Base-by-base conservation (phyloP, 2,329 filamentous ascomycete species). In the Nothopassalora personata region DNA sequence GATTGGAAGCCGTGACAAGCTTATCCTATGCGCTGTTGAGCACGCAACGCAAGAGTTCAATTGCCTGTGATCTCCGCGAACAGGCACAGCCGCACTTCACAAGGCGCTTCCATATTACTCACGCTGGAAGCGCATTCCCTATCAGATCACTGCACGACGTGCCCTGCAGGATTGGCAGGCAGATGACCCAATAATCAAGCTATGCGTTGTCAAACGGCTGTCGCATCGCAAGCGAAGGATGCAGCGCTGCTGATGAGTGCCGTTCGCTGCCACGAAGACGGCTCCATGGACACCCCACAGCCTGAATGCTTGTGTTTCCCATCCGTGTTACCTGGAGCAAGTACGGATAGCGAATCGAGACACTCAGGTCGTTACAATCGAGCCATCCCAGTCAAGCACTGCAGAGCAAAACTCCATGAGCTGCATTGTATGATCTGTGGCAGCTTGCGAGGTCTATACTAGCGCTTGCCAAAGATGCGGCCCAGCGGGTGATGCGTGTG, bases 51-150 rank as follows among this genome's bases (percentile, higher is more conserved):
- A 51, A 58, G 60, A 59, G 28, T n/a, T 48, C 54, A 50, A 30
- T 54, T 43, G 53, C 30, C 15, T 64, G 58, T 58, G 56, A 64
- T 59, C 39, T 53, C 39, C 54, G 34, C 54, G 53, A 57, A 8
- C 62, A 61, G 58, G 58, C 61, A 60, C 59, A 56, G 62, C 59
- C 62, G 55, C 57, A 48, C 49, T 43, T 53, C 56, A 30, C n/a
- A 56, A 54, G 51, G 49, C 50, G 48, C 30, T 11, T 19, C 45
- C 46, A n/a, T 50, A 50, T 54, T 43, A 47, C 45, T 28, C 55
- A 60, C 51, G 58, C 39, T 47, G 57, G 33, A 33, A 56, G 53
- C 45, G 56, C 46, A 31, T 51, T 57, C 48, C 33, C 55, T 47
- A 43, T 43, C 45, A 30, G 47, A 46, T 47, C 36, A 33, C 15